These are phyloP conservation scores for Fusarium beomiforme DNA, from an alignment of 2,329 filamentous ascomycete genomes.

Conservation along the genomic window DNA sequence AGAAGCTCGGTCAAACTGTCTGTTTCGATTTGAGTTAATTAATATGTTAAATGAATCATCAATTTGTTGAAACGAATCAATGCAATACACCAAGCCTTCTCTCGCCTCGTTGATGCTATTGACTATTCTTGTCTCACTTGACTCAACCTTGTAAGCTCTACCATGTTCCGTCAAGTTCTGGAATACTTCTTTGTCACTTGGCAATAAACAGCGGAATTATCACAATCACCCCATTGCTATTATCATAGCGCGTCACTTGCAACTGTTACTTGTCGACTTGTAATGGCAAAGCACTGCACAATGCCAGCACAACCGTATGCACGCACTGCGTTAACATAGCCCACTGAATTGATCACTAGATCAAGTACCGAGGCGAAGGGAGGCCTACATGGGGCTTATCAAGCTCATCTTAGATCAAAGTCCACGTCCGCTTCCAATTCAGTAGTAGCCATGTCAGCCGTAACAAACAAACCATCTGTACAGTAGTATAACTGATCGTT, in stretches of 20 bases:
- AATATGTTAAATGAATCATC: neutral
- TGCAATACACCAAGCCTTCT: conserved; percentile 1
- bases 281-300: conserved; percentile 4
- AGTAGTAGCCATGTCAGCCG: neutral
- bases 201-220: conserved; percentile 7
- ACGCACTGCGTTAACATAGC: neutral
- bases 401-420: conserved; percentile 4
- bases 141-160: neutral
- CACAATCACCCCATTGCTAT: neutral
- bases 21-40: neutral
- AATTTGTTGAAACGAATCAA: conserved; percentile 6
- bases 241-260: neutral
- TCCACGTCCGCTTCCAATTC: neutral
- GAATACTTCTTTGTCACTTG: neutral
- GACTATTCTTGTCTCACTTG: neutral
- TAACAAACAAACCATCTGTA: conserved; percentile 15
- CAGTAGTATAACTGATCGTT: conserved; percentile 17
- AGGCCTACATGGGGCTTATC: conserved; percentile 1
- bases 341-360: neutral
- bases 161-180: conserved; percentile 12
- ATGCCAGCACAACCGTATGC: neutral
- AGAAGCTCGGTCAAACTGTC: conserved; percentile 1
- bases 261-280: neutral
- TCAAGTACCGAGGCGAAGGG: neutral
- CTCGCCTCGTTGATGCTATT: conserved; percentile 14